phyloP scores from a whole-genome alignment of 2,329 filamentous ascomycete genomes.

The Neofusicoccum kwambonambiense region DNA sequence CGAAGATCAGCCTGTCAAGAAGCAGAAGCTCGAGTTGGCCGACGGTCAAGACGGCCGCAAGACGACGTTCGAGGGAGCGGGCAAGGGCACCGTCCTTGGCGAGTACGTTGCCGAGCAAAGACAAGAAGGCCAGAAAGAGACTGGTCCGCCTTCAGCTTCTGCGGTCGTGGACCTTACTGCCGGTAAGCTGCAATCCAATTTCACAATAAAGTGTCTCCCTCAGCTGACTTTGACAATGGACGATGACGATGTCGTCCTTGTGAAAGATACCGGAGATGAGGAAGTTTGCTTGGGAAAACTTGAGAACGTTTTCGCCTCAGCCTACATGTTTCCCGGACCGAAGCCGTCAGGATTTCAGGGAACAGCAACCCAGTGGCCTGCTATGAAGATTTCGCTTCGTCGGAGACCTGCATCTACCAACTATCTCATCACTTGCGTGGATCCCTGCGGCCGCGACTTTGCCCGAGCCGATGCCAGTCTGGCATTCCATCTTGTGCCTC shows the following conservation, averaged over 20 bases:
- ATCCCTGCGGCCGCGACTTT: conserved; percentile 69
- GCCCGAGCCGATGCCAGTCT: conserved; percentile 71
- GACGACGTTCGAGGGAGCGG: conserved; percentile 35
- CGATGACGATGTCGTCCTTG: conserved; percentile 59
- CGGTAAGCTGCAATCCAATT: conserved; percentile 13
- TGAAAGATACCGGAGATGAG: conserved; percentile 62
- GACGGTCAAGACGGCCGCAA: conserved; percentile 41
- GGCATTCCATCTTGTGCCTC: conserved; percentile 64
- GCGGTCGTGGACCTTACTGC: conserved; percentile 47
- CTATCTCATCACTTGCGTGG: conserved; percentile 68
- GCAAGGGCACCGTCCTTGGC: conserved; percentile 59
- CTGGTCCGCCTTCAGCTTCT: conserved; percentile 25
- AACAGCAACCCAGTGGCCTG: conserved; percentile 66
- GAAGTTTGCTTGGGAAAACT: conserved; percentile 81
- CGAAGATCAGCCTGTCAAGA: conserved; percentile 57
- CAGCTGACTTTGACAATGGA: not conserved
- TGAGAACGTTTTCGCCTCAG: conserved; percentile 65
- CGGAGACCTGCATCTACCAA: conserved; percentile 55
- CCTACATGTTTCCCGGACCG: conserved; percentile 65
- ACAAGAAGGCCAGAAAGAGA: conserved; percentile 53
- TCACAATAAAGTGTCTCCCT: not conserved
- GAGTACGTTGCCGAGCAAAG: conserved; percentile 52
- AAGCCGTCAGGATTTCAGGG: conserved; percentile 63
- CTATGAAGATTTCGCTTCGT: conserved; percentile 70
- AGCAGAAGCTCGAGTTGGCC: conserved; percentile 26